These are phyloP conservation scores for Lanmaoa pseudosensibilis DNA, from an alignment of 768 basidiomycete species.

Conservation along the genomic window DNA sequence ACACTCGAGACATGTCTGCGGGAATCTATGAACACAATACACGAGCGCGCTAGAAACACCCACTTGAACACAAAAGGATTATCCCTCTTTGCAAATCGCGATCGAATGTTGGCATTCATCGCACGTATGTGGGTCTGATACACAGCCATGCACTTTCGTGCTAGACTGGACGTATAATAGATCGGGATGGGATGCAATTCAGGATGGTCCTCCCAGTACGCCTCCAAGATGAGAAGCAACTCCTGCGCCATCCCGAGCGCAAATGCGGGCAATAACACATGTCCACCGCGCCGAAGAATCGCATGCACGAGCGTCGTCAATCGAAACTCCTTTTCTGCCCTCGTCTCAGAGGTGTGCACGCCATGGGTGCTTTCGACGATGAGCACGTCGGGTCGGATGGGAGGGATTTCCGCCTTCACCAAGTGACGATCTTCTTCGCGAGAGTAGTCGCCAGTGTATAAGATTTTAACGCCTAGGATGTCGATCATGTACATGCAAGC, in stretches of 20 bases:
- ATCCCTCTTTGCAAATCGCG: conserved; percentile 88
- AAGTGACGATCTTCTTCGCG: conserved; percentile 96
- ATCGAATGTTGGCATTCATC: conserved; percentile 91
- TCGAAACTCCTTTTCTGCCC: conserved; percentile 86
- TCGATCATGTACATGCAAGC: conserved; percentile 98
- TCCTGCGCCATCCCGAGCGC: conserved; percentile 95
- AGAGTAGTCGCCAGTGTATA: conserved; percentile 98
- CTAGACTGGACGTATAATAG: conserved; percentile 92
- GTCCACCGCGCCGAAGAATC: conserved; percentile 87
- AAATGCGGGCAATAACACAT: conserved; percentile 92
- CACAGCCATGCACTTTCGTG: conserved; percentile 94
- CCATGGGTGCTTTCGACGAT: conserved; percentile 97
- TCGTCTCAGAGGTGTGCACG: conserved; percentile 81
- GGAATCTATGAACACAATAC: not conserved
- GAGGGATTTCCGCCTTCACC: conserved; percentile 91
- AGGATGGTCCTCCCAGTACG: conserved; percentile 93
- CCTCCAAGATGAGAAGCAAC: conserved; percentile 87
- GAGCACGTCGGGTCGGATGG: conserved; percentile 87
- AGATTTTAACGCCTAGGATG: conserved; percentile 87
- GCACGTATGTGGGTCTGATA: conserved; percentile 97
- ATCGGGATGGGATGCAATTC: conserved; percentile 91
- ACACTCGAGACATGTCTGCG: conserved; percentile 76
- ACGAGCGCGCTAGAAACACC: conserved; percentile 31
- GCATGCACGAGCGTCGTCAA: conserved; percentile 91
- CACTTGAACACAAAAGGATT: conserved; percentile 98